Percentiles rank a stretch among this genome's conserved stretches.
Conservation (phyloP, 805 yeast species). For the Yamadazyma sp. region DNA sequence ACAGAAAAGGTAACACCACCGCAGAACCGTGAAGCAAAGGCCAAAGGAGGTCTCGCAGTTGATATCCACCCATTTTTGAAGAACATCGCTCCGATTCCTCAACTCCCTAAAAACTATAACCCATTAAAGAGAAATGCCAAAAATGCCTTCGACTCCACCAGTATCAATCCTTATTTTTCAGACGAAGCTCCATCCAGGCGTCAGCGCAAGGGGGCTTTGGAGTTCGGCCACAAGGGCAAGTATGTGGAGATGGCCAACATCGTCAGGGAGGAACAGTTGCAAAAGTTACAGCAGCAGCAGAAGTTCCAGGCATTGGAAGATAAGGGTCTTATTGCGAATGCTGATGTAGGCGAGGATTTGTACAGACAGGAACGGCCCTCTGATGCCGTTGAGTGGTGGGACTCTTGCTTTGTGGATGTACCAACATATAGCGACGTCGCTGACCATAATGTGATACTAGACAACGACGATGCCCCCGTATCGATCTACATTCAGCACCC, state of each 20-base stretch:
- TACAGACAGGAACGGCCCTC: slow-evolving; percentile 58
- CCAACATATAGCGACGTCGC: slow-evolving; percentile 33
- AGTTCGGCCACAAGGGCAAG: slow-evolving; percentile 64
- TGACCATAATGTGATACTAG: slow-evolving; percentile 25
- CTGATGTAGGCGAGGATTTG: slow-evolving; percentile 53
- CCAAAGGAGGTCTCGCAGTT: slow-evolving; percentile 30
- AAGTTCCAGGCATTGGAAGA: slow-evolving; percentile 29
- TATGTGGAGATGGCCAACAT: slow-evolving; percentile 54
- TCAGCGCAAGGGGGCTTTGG: slow-evolving; percentile 36
- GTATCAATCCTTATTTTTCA: slow-evolving; percentile 38
- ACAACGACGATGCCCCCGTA: slow-evolving; percentile 49
- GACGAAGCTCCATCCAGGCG: not conserved
- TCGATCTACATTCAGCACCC: slow-evolving; percentile 84
- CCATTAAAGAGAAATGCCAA: slow-evolving; percentile 31
- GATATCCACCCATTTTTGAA: slow-evolving; percentile 40
- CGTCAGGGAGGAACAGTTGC: slow-evolving; percentile 48
- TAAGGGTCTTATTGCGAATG: slow-evolving; percentile 52
- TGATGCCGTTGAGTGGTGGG: slow-evolving; percentile 82
- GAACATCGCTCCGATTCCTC: slow-evolving; percentile 24
- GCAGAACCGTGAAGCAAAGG: not conserved
- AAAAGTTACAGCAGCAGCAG: slow-evolving; percentile 29
- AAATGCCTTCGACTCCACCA: too few species aligned
- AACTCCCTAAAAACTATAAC: slow-evolving; percentile 26
- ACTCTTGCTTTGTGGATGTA: slow-evolving; percentile 49
- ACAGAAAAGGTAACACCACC: too few species aligned